Base-by-base conservation (phyloP, 805 yeast genomes). In the Ascoidea rubescens region DNA sequence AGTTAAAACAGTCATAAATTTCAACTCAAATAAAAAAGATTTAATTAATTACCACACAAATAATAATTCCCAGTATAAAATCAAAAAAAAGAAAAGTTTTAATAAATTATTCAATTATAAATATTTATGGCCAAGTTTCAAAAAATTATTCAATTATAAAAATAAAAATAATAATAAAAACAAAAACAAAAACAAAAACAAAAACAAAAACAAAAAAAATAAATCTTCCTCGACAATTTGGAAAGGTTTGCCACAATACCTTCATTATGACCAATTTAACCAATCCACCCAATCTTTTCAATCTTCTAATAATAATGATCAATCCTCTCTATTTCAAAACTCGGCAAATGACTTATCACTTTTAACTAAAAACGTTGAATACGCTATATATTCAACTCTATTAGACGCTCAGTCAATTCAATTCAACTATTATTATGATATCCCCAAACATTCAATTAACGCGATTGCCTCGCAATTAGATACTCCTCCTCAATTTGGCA, bases 241-340 rank as follows among this genome's bases (percentile, higher is more conserved):
- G 98, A 75, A 70, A 55, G 98, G 98, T 1, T 66, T 91, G 31
- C 70, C 78, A 12, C 73, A 93, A 44, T 91, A 90, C 62, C 62
- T 10, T 37, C 8, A 37, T 37, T 37, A 37, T 37, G 8, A 10
- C 14, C 8, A 37, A 37, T 37, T 37, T 37, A 37, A 37, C 14
- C 28, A 21, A 3, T 37, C 43, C 14, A 37, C 2, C 4, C 14
- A 8, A 10, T 37, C 43, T 37, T 10, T 14, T 14, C 8, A 37
- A 10, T 10, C 14, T 37, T 37, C 43, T 10, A 70, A 66, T 30
- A 60, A 60, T 5, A 63, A 60, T 5, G 61, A 65, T 1, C 55
- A 59, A 5, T 60, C 72, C 4, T 56, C 64, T 12, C 69, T 63
- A n/a, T 63, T 62, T 46, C 59, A 53, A 17, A 62, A 57, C 5